Conservation (phyloP, 192 early-diverging fungal genomes). For the Linnemannia schmuckeri region DNA sequence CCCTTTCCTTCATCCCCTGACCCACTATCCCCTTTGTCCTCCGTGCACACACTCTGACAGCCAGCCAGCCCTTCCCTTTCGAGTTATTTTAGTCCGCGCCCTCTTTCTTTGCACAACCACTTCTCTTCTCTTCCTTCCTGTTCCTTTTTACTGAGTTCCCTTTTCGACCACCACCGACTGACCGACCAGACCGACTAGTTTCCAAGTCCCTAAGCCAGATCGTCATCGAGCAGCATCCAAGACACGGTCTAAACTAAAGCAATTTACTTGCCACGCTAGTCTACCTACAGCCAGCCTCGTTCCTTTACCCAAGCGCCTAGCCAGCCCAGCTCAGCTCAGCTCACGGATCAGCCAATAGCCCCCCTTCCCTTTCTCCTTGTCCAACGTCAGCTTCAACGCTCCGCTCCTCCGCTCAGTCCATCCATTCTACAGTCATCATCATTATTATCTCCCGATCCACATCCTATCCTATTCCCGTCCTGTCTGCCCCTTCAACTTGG, state of each 20-base stretch:
- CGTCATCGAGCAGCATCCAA: background rate
- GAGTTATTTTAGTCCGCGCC: constrained; percentile 1
- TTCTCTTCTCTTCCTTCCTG: background rate
- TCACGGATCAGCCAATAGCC: background rate
- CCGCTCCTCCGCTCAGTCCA: constrained; percentile 1
- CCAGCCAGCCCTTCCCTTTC: background rate
- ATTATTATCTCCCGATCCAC: background rate
- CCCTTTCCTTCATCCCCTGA: background rate
- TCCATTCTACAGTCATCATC: background rate
- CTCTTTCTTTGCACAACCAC: background rate
- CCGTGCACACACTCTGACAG: background rate
- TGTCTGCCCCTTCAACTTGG: background rate
- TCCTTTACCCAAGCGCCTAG: background rate
- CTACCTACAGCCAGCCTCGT: background rate
- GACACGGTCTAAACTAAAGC: background rate
- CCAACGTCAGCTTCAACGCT: constrained; percentile 3
- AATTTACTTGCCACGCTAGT: too few relatives aligned
- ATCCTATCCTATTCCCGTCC: too few relatives aligned
- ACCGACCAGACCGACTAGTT: background rate
- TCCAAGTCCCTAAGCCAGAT: background rate
- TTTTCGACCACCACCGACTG: too few relatives aligned
- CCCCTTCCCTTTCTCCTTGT: background rate
- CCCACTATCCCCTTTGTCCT: background rate
- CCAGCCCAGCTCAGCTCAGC: background rate
- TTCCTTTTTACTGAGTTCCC: background rate